phyloP scores from a whole-genome alignment of 1,284 basidiomycete species.

The Phenoliferia sp. region DNA sequence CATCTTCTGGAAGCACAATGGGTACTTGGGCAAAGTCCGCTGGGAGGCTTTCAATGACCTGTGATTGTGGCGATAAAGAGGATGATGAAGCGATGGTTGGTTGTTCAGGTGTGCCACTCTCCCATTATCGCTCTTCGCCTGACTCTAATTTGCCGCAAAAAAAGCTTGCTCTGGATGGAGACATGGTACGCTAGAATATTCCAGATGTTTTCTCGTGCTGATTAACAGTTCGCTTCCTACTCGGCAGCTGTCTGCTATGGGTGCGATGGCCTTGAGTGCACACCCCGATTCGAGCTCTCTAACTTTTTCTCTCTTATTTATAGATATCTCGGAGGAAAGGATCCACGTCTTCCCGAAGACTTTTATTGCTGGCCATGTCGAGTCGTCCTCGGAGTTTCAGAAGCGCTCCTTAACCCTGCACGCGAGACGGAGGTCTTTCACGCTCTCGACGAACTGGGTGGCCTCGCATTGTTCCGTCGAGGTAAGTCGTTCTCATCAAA shows the following conservation, averaged over 20 bases:
- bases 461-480: conserved; percentile 21
- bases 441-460: conserved; percentile 14
- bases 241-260: conserved; percentile 18
- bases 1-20: not conserved
- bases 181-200: conserved; percentile 4
- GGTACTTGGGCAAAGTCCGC: not conserved
- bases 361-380: conserved; percentile 23
- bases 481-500: conserved; percentile 7
- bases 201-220: not conserved
- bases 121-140: not conserved
- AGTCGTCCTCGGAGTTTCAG: conserved; percentile 3
- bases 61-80: conserved; percentile 9
- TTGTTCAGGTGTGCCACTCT: conserved; percentile 10
- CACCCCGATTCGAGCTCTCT: not conserved
- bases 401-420: conserved; percentile 2
- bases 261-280: not conserved
- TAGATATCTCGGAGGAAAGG: not conserved
- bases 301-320: not conserved
- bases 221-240: not conserved
- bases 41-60: not conserved
- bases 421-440: conserved; percentile 13
- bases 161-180: conserved; percentile 21
- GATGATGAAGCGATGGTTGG: conserved; percentile 19
- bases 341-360: conserved; percentile 15
- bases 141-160: no score